Percentiles rank a stretch among this genome's conserved stretches.
Evolutionary conservation across 2,329 filamentous ascomycete genomes (phyloP).

Genomic region (Cladophialophora bantiana): DNA sequence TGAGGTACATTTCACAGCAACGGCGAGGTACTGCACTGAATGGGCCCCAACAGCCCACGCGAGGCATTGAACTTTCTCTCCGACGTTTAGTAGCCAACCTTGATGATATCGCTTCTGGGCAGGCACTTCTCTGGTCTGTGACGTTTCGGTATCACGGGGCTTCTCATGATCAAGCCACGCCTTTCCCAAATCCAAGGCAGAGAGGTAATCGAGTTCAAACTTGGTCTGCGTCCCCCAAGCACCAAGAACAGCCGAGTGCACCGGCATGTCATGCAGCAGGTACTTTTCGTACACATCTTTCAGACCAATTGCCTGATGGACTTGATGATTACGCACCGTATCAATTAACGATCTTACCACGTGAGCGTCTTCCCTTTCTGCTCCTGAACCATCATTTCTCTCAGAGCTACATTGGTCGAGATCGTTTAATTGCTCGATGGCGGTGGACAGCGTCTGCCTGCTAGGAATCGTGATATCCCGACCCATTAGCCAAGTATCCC

Average conservation of each 20-base stretch:
- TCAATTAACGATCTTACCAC: neutral
- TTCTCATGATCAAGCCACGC: constrained; percentile 47
- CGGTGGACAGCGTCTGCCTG: constrained; percentile 45
- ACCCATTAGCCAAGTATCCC: constrained; percentile 57
- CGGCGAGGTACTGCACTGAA: constrained; percentile 64
- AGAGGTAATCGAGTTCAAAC: constrained; percentile 51
- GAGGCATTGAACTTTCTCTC: constrained; percentile 59
- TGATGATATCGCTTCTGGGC: constrained; percentile 42
- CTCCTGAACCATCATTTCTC: neutral
- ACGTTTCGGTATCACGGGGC: neutral
- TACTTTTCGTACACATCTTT: constrained; percentile 24
- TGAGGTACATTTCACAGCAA: constrained; percentile 52
- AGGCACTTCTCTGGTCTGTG: neutral
- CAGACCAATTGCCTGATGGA: constrained; percentile 6
- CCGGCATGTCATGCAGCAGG: constrained; percentile 38
- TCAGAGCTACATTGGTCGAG: neutral
- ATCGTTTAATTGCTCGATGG: constrained; percentile 1
- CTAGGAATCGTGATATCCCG: constrained; percentile 60
- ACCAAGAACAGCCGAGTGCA: constrained; percentile 60
- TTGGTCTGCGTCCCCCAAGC: constrained; percentile 53
- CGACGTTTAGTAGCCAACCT: constrained; percentile 65
- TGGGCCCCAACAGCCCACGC: constrained; percentile 56
- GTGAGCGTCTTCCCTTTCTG: neutral
- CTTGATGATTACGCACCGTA: constrained; percentile 13
- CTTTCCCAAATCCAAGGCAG: constrained; percentile 55